Evolutionary conservation across 768 basidiomycete species (phyloP).

Genomic region (Leucocoprinus sp.): DNA sequence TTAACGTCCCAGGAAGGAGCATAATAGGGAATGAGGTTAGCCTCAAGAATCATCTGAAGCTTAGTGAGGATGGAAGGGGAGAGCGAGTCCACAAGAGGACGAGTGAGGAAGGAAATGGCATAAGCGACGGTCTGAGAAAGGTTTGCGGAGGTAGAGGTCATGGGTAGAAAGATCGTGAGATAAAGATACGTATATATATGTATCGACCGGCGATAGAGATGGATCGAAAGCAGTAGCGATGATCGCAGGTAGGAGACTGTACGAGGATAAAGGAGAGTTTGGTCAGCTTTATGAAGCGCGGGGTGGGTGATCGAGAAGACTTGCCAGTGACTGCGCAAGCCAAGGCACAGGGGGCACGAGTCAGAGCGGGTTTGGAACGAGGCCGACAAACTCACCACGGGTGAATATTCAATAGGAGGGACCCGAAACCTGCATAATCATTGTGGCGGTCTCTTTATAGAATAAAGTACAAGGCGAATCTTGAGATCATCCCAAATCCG

Average conservation of each 20-base stretch:
- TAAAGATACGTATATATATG: slow-evolving; percentile 12
- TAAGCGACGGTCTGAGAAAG: slow-evolving; percentile 67
- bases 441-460: slow-evolving; percentile 9
- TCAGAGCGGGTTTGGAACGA: slow-evolving; percentile 9
- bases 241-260: slow-evolving; percentile 15
- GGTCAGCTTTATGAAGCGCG: slow-evolving; percentile 11
- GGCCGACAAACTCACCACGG: slow-evolving; percentile 16
- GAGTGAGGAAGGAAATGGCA: slow-evolving; percentile 66
- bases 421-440: slow-evolving; percentile 17
- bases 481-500: too few species aligned
- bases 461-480: neutral
- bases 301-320: slow-evolving; percentile 12
- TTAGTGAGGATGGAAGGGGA: slow-evolving; percentile 56
- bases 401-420: slow-evolving; percentile 14
- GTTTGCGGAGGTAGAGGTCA: slow-evolving; percentile 36
- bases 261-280: slow-evolving; percentile 10
- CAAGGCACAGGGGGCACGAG: slow-evolving; percentile 10
- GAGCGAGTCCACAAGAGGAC: slow-evolving; percentile 49
- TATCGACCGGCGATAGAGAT: slow-evolving; percentile 60
- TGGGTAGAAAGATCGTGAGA: slow-evolving; percentile 13
- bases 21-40: slow-evolving; percentile 63
- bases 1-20: slow-evolving; percentile 57
- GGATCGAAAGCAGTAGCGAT: slow-evolving; percentile 20
- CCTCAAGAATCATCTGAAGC: slow-evolving; percentile 65
- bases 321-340: slow-evolving; percentile 11